Evolutionary conservation across 2,329 filamentous ascomycete genomes (phyloP).

Genomic region (Fusarium brevicatenulatum): DNA sequence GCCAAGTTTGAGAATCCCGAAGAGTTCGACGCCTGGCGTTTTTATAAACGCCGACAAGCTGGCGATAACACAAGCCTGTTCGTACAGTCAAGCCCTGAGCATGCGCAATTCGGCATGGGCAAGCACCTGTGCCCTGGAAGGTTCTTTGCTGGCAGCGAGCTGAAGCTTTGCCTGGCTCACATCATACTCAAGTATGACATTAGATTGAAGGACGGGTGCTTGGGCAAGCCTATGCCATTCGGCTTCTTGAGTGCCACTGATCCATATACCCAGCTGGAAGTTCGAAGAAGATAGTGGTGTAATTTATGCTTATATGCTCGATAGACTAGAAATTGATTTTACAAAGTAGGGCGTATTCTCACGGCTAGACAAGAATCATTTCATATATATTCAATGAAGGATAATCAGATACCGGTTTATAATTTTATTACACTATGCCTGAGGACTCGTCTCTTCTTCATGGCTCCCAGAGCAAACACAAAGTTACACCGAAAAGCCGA

Average conservation of each 20-base stretch:
- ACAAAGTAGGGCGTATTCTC: fast-evolving
- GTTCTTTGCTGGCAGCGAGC: background rate
- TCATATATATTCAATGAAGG: too few species aligned
- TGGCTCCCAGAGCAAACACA: fast-evolving
- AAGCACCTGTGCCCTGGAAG: background rate
- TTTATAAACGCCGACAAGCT: background rate
- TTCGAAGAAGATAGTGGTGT: background rate
- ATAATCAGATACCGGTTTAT: fast-evolving
- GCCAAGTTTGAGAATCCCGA: fast-evolving
- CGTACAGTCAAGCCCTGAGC: background rate
- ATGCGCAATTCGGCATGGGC: conserved; percentile 3
- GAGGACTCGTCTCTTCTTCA: fast-evolving
- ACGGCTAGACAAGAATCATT: fast-evolving
- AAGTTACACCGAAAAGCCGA: background rate
- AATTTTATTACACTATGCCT: background rate
- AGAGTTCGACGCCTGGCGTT: background rate
- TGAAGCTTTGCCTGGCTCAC: background rate
- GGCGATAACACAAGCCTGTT: background rate
- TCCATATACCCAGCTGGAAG: background rate
- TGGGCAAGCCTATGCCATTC: background rate
- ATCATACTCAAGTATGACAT: background rate
- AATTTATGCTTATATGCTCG: fast-evolving
- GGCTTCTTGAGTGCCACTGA: background rate
- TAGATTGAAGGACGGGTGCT: background rate
- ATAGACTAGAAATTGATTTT: background rate